A percentile compares a stretch with the other conserved stretches of the same genome.
phyloP scores from a whole-genome alignment of 2,329 filamentous ascomycete genomes.

The Cryphonectria parasitica region DNA sequence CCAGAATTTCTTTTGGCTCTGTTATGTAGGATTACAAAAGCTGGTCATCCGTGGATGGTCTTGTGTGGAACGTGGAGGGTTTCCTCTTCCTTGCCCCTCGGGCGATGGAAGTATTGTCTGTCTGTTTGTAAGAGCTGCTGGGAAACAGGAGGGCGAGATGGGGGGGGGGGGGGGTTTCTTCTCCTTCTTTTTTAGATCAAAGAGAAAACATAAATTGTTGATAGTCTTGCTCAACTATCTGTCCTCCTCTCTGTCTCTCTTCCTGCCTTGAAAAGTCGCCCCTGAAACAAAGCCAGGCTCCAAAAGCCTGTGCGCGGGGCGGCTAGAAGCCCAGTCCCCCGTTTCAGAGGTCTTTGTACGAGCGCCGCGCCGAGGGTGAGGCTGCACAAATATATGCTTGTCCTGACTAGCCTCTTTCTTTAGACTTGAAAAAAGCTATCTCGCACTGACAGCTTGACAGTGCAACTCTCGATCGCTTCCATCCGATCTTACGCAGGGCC shows the following conservation, averaged over 20 bases:
- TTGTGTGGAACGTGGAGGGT: neutral
- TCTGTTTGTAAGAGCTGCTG: neutral
- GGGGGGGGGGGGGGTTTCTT: no score
- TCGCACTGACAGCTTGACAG: neutral
- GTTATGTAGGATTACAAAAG: neutral
- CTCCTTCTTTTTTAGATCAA: no score
- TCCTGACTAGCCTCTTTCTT: neutral
- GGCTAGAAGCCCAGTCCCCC: neutral
- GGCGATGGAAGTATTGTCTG: neutral
- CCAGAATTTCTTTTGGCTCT: neutral
- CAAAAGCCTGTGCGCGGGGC: neutral
- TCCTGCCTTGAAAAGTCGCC: neutral
- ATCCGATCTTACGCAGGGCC: neutral
- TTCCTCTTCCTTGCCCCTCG: neutral
- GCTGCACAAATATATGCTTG: neutral
- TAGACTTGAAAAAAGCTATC: neutral
- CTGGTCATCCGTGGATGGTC: neutral
- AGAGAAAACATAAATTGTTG: neutral
- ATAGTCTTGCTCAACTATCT: neutral
- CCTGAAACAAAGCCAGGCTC: neutral
- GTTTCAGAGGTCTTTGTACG: neutral
- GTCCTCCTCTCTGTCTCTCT: no score
- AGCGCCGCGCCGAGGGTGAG: neutral
- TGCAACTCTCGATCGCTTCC: neutral
- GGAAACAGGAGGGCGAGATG: neutral